Base-by-base conservation (phyloP, 768 basidiomycete genomes). In the Coprinopsis marcescibilis region DNA sequence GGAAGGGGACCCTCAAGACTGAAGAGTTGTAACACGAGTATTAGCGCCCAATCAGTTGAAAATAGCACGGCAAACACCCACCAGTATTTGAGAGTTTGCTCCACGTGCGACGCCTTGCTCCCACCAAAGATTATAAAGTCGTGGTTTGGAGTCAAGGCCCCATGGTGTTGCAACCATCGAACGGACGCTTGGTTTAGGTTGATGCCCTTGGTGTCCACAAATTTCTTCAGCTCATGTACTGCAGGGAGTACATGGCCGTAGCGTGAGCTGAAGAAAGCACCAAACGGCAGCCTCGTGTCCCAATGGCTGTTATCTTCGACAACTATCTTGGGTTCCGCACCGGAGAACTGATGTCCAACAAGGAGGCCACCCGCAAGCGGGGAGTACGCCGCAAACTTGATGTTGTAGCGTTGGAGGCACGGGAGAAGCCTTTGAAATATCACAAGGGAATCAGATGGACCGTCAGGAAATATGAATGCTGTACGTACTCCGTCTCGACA, bases 401-500 rank as follows among this genome's bases (percentile, higher is more conserved):
- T 32, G 30, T 32, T 32, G 30, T 32, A 32, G 30, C 30, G 30
- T 8, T n/a, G 30, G 45, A 76, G 70, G 59, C 77, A 80, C 1
- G 77, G 77, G 17, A 81, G 64, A 13, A 83, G 64, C 39, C n/a
- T n/a, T n/a, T n/a, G n/a, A n/a, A n/a, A n/a, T n/a, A n/a, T n/a
- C n/a, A n/a, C n/a, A n/a, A n/a, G n/a, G n/a, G n/a, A n/a, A n/a
- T n/a, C n/a, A n/a, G n/a, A n/a, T n/a, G n/a, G n/a, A n/a, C n/a
- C n/a, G n/a, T n/a, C n/a, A n/a, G n/a, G n/a, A n/a, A n/a, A n/a
- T n/a, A n/a, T n/a, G n/a, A n/a, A n/a, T n/a, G n/a, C n/a, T n/a
- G n/a, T n/a, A n/a, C n/a, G n/a, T n/a, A n/a, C n/a, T 72, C 71
- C 0, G 69, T 62, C 44, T 72, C 71, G 4, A 67, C 66, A 3